Base-by-base conservation (phyloP, 306 rosid genomes). In the Geum urbanum region DNA sequence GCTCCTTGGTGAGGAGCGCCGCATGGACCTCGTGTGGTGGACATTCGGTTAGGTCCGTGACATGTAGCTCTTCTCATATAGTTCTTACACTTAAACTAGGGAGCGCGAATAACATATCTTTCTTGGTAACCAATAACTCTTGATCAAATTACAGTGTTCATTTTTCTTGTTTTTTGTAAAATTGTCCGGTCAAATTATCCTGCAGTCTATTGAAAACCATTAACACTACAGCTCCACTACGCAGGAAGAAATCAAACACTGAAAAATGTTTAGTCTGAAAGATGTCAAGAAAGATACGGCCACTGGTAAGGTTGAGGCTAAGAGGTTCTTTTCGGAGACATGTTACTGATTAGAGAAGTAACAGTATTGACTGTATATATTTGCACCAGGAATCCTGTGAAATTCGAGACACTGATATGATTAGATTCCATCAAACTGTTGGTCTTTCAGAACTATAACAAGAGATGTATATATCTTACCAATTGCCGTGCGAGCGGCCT, bases 321-420 rank as follows among this genome's bases (percentile, higher is more conserved):
- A 47, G 91, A 80, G n/a, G 84, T 67, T 73, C 77, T 85, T 84
- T 65, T 88, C 69, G 88, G 95, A 10, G 87, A 78, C 95, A 86
- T 88, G 83, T 88, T 88, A 55, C 72, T 46, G 20, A 88, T 67
- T 51, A 86, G 87, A 67, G 79, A 74, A 69, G 45, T 6, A 8
- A 77, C 49, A 41, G 78, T 78, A 32, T 61, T 59, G 37, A 74
- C 57, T 70, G 76, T 9, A 24, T 62, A 43, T 19, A 74, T 43
- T 27, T 84, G 79, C 66, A 76, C 46, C 77, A 88, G 64, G 56
- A 85, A 57, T 19, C 91, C 97, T 86, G 81, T 39, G 20, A 69
- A 35, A 66, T 44, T 40, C 4, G 64, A 77, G 65, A 44, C 60
- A 48, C 8, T 6, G 27, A 41, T 43, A 27, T 22, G 5, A 39